A percentile compares a stretch with the other conserved stretches of the same genome.
Conservation (phyloP, 148 eudicot species). For the Silene latifolia region DNA sequence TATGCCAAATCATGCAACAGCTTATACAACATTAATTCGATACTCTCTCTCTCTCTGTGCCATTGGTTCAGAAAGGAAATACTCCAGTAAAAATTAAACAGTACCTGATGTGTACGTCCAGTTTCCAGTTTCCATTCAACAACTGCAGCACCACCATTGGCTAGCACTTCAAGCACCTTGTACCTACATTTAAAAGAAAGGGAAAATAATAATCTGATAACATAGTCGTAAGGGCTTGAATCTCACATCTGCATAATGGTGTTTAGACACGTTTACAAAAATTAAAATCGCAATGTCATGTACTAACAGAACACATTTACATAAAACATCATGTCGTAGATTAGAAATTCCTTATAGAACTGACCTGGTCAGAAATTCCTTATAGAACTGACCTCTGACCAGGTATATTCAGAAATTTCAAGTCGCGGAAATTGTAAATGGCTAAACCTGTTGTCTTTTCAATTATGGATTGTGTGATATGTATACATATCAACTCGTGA, state of each 20-base stretch:
- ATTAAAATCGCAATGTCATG: not conserved
- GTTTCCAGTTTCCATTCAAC: slow-evolving; percentile 97
- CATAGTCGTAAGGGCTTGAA: not conserved
- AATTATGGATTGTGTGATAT: not conserved
- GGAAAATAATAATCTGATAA: not conserved
- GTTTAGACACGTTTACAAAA: not conserved
- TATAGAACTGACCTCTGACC: not conserved
- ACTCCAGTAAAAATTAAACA: slow-evolving; percentile 6
- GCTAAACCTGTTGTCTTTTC: not conserved
- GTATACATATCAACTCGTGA: not conserved
- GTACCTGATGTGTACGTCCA: slow-evolving; percentile 98
- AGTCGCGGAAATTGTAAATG: not conserved
- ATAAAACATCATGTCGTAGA: not conserved
- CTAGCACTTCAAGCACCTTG: slow-evolving; percentile 76
- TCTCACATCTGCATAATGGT: not conserved
- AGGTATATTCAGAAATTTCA: not conserved
- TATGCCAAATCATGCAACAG: not conserved
- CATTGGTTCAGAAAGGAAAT: not conserved
- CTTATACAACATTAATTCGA: not conserved
- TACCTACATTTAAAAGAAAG: slow-evolving; percentile 41
- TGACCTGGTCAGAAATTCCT: not conserved
- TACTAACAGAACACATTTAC: not conserved
- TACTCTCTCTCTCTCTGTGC: not conserved
- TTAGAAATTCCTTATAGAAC: not conserved
- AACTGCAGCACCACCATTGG: slow-evolving; percentile 86